These are phyloP conservation scores for Alliaria petiolata DNA, from an alignment of 345 rosid species.

Conservation along the genomic window DNA sequence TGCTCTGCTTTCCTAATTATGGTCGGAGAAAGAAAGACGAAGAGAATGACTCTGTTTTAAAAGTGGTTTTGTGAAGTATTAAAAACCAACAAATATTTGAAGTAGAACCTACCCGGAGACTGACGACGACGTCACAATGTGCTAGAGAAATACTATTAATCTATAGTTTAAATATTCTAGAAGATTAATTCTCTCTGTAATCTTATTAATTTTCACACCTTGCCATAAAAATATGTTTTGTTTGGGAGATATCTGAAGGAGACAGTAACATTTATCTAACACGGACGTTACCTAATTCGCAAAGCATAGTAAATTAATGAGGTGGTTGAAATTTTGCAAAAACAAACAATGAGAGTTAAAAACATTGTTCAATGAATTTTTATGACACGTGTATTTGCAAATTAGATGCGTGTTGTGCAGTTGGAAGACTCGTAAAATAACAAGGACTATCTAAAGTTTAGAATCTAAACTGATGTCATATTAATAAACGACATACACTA, in stretches of 20 bases:
- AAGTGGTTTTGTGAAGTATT: slow-evolving; percentile 35
- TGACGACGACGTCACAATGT: slow-evolving; percentile 3
- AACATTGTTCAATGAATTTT: not conserved
- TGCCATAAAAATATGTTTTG: not conserved
- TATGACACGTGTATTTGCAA: no score
- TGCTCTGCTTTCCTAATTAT: not conserved
- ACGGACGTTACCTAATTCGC: not conserved
- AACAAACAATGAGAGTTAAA: not conserved
- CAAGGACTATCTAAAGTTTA: not conserved
- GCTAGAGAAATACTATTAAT: not conserved
- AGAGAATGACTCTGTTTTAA: slow-evolving; percentile 17
- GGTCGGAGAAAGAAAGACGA: slow-evolving; percentile 7
- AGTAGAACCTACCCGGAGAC: not conserved
- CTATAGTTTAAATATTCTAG: not conserved
- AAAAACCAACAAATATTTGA: not conserved
- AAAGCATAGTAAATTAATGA: not conserved
- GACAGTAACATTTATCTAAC: slow-evolving; percentile 1
- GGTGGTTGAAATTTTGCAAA: not conserved
- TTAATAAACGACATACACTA: not conserved
- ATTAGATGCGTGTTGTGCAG: not conserved
- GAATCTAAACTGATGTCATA: not conserved
- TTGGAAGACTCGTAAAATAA: not conserved
- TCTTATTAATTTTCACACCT: not conserved
- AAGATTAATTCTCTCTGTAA: not conserved
- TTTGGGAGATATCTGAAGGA: not conserved